Evolutionary conservation across 1,139 yeast species (phyloP), one percentile per base, ranked within the genome.

Genomic region (Maudiozyma humilis): DNA sequence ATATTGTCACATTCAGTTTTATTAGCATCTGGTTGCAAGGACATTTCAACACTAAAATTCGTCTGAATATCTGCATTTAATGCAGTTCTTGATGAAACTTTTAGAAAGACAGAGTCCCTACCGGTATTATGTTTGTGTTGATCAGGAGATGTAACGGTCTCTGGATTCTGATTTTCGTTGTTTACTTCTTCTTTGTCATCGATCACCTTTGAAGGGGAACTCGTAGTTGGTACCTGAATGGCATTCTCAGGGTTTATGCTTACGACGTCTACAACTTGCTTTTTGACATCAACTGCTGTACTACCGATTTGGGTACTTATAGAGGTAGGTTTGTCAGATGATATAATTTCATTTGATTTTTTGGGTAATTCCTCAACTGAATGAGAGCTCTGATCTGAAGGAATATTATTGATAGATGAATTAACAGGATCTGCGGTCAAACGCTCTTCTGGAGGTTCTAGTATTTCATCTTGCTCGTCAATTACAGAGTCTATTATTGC

Each of bases 181-280:
- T 10, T 17, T 32, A 10, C 16, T 35, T 19, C 23, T 18, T 31
- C 45, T 32, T 38, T 16, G 14, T 27, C 36, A 4, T 29, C 23
- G 3, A 25, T 14, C n/a, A 25, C 39, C 32, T 46, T 48, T 3
- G 51, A 44, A 3, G 56, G 57, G 2, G 56, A 51, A 29, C 57
- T 54, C 17, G 57, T 52, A 38, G 47, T 47, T 4, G 55, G 56
- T 12, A 53, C 52, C 39, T 56, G 53, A 18, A 47, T 17, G 6
- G 44, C 39, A 14, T 49, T 40, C 32, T 49, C 51, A 20, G 42
- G 20, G 12, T 18, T 29, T 6, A 6, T 23, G 8, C 27, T 10
- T n/a, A n/a, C n/a, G n/a, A n/a, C n/a, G n/a, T n/a, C n/a, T n/a
- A n/a, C n/a, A n/a, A n/a, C n/a, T n/a, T n/a, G n/a, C n/a, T n/a